Evolutionary conservation across 192 early-diverging fungal species (phyloP).

Genomic region (Coemansia sp.): DNA sequence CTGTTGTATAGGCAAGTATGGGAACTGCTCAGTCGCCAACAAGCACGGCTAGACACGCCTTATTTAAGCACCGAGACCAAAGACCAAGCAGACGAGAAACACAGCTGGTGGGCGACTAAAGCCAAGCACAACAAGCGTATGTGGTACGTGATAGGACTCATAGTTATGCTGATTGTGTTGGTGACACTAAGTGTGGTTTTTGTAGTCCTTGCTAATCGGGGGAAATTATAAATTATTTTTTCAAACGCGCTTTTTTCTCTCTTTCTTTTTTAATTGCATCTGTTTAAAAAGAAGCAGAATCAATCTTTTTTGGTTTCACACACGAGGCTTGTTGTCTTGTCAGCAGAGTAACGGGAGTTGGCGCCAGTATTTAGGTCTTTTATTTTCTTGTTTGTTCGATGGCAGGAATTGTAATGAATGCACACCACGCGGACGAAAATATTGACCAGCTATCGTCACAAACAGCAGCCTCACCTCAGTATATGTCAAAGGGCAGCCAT

Average conservation of each 20-base stretch:
- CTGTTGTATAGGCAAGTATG: slow-evolving; percentile 14
- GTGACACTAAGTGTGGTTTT: slow-evolving; percentile 7
- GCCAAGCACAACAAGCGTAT: slow-evolving; percentile 10
- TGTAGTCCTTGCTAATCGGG: slow-evolving; percentile 11
- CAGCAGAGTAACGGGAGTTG: too few species aligned
- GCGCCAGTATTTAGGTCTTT: too few species aligned
- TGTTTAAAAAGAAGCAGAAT: neutral
- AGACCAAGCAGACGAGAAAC: slow-evolving; percentile 14
- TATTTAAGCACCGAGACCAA: too few species aligned
- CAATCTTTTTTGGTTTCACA: too few species aligned
- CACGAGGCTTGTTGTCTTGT: too few species aligned
- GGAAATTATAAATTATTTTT: slow-evolving; percentile 11
- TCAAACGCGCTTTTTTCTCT: neutral
- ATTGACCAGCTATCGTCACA: slow-evolving; percentile 27
- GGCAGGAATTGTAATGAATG: slow-evolving; percentile 43
- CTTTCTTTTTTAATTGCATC: neutral
- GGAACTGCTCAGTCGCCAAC: slow-evolving; percentile 39
- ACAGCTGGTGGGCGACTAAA: neutral
- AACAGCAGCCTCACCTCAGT: slow-evolving; percentile 24
- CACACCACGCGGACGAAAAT: slow-evolving; percentile 30
- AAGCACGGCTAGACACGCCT: slow-evolving; percentile 29
- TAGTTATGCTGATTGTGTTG: slow-evolving; percentile 16
- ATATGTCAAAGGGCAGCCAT: neutral
- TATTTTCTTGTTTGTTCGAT: slow-evolving; percentile 7
- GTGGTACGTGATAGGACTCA: slow-evolving; percentile 16